Base-by-base conservation (phyloP, 495 filamentous ascomycete genomes). In the Penicillium angulare region DNA sequence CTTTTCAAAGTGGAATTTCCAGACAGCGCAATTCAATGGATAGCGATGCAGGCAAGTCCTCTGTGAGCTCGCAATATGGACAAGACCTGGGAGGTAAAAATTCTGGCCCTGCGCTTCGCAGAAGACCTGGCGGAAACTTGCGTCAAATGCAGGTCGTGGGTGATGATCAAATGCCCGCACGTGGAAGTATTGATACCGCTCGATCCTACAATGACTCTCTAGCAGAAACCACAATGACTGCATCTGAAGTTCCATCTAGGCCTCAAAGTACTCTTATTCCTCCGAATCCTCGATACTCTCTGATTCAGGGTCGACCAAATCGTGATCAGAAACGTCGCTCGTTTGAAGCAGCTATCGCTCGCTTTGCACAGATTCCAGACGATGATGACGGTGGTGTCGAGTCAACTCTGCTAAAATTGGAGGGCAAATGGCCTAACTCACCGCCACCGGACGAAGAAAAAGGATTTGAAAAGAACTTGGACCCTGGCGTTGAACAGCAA, bases 311-410 rank as follows among this genome's bases (percentile, higher is more conserved):
- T 0, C 83, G 87, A 59, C 88, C 86, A 2, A 87, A 86, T 3
- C 86, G 90, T 58, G 78, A 89, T 33, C 73, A 93, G 72, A 79
- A 89, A 33, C 87, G n/a, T n/a, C n/a, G 88, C 9, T 96, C 91
- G 1, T 97, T 97, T 49, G 89, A 97, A 67, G 85, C 82, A 8
- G 92, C 95, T 49, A 89, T 95, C 22, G 86, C 90, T 42, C 86
- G 89, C 57, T 84, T 98, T 53, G 89, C 92, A 7, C 83, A 87
- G 48, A 88, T 98, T 18, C 90, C 92, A 0, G 95, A 99, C 63
- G 88, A 92, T 51, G 88, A 89, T 47, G 90, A 93, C 66, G 92
- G 92, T n/a, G 92, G 92, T 16, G 81, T 97, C 41, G 93, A 97
- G 62, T 90, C 92, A 12, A 90, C 93, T 5, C 62, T 99, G 53